Percentiles rank a stretch among this genome's conserved stretches.
These are phyloP conservation scores for Zymoseptoria brevis DNA, from an alignment of 2,329 filamentous ascomycete species.

Conservation along the genomic window DNA sequence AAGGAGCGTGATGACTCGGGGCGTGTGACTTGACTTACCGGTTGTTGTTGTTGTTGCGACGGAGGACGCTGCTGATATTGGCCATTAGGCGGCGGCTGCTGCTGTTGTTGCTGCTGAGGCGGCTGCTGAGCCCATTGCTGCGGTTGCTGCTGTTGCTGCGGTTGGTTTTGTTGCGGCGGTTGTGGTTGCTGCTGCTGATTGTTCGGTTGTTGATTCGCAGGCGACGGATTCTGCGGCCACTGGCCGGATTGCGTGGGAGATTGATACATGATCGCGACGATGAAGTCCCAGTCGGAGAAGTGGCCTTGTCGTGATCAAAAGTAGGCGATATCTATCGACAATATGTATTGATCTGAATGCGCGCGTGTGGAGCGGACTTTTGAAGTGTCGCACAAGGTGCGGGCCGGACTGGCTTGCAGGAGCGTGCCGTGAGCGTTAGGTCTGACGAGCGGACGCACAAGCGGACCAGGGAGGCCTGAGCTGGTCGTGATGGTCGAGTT, in stretches of 20 bases:
- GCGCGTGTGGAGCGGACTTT: slow-evolving; percentile 1
- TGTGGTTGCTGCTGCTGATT: slow-evolving; percentile 11
- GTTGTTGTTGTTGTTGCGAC: slow-evolving; percentile 14
- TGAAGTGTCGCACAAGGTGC: slow-evolving; percentile 1
- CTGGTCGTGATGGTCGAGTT: neutral
- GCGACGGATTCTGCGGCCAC: slow-evolving; percentile 19
- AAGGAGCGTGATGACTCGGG: neutral
- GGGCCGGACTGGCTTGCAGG: slow-evolving; percentile 1
- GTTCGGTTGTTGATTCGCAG: slow-evolving; percentile 15
- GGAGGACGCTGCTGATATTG: slow-evolving; percentile 25
- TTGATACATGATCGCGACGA: slow-evolving; percentile 12
- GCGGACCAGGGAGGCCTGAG: neutral
- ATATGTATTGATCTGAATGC: neutral
- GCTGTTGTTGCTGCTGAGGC: slow-evolving; percentile 14
- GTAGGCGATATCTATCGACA: neutral
- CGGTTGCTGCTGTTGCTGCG: slow-evolving; percentile 17
- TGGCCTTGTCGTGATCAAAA: neutral
- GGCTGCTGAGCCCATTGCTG: slow-evolving; percentile 16
- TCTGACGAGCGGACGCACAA: neutral
- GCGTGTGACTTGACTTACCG: slow-evolving; percentile 26
- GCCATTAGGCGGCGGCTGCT: slow-evolving; percentile 28
- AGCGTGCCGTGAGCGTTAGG: neutral
- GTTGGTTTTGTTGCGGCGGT: slow-evolving; percentile 23
- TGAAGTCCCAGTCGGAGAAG: neutral
- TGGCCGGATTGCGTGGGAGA: slow-evolving; percentile 16